Percentiles rank a stretch among this genome's conserved stretches.
Evolutionary conservation across 2,329 filamentous ascomycete species (phyloP).

Genomic region (Hymenoscyphus fructigenus): DNA sequence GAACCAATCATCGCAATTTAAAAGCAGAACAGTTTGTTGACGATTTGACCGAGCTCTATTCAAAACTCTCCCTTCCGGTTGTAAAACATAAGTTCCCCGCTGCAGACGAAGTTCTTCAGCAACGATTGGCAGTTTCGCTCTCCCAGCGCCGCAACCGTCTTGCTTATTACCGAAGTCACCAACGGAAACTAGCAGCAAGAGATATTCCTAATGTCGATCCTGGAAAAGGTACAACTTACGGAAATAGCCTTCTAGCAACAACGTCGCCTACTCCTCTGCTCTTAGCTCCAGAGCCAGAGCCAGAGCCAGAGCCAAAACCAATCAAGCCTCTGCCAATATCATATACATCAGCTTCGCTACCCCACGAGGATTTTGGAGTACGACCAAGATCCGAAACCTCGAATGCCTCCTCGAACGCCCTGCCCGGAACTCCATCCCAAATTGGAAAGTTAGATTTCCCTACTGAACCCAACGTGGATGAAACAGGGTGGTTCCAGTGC

Average conservation of each 20-base stretch:
- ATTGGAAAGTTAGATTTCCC: background rate
- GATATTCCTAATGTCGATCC: too few species aligned
- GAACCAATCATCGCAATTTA: background rate
- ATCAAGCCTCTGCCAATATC: background rate
- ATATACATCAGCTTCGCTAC: background rate
- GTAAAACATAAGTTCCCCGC: background rate
- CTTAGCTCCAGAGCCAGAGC: background rate
- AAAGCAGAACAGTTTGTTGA: background rate
- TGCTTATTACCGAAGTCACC: background rate
- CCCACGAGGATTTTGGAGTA: background rate
- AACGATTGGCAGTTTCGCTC: background rate
- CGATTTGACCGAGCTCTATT: background rate
- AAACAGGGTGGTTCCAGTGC: background rate
- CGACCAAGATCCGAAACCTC: background rate
- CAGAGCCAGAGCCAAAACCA: background rate
- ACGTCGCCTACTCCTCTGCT: background rate
- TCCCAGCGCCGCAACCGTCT: background rate
- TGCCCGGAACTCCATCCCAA: background rate
- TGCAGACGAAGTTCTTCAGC: background rate
- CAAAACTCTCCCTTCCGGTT: background rate
- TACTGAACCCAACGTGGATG: background rate
- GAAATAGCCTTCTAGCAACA: background rate
- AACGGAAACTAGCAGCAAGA: background rate
- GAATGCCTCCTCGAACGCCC: background rate
- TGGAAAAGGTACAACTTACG: background rate